Evolutionary conservation across 768 basidiomycete genomes (phyloP).

Genomic region (Neoboletus magnificus): DNA sequence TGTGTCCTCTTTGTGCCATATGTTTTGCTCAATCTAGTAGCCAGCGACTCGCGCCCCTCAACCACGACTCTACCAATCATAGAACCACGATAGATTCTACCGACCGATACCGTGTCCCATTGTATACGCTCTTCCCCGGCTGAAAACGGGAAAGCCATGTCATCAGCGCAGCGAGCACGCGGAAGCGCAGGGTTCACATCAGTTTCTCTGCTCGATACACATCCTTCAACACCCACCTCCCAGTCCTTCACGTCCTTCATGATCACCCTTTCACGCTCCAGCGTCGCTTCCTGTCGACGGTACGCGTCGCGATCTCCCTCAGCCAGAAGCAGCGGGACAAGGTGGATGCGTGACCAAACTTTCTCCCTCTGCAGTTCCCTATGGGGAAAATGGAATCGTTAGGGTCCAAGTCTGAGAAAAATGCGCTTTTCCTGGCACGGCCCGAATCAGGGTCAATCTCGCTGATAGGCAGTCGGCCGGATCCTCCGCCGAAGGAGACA

Average conservation of each 20-base stretch:
- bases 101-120: constrained; percentile 67
- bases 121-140: constrained; percentile 86
- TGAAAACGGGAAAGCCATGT: constrained; percentile 32
- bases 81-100: constrained; percentile 58
- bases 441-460: constrained; percentile 33
- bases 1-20: constrained; percentile 18
- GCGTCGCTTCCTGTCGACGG: constrained; percentile 72
- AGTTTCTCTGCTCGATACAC: constrained; percentile 18
- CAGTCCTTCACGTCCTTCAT: constrained; percentile 94
- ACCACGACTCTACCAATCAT: constrained; percentile 33
- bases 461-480: constrained; percentile 45
- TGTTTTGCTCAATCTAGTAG: constrained; percentile 9
- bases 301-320: constrained; percentile 92
- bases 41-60: constrained; percentile 6
- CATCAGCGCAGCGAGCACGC: background rate
- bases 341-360: constrained; percentile 93
- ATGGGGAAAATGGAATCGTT: constrained; percentile 31
- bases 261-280: constrained; percentile 79
- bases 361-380: constrained; percentile 94
- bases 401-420: constrained; percentile 42
- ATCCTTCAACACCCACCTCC: constrained; percentile 66
- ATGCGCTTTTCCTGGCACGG: constrained; percentile 41
- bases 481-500: constrained; percentile 52
- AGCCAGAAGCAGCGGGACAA: constrained; percentile 87
- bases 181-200: constrained; percentile 3